Evolutionary conservation across 2,329 filamentous ascomycete genomes (phyloP), one percentile per base, ranked within the genome.

Genomic region (Diaporthe ilicicola): DNA sequence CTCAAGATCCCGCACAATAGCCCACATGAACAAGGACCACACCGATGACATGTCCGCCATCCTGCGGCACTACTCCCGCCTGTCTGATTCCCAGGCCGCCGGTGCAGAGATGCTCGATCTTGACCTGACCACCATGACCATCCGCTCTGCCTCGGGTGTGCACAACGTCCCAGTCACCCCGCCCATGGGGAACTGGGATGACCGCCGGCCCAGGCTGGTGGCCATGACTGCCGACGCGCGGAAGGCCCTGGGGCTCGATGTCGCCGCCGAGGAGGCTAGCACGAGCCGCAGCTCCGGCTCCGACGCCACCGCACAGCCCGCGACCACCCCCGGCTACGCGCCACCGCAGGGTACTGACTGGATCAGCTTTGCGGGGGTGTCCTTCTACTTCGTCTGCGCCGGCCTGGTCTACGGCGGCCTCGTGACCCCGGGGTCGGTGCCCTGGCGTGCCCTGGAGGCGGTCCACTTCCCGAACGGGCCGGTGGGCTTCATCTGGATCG

Each of bases 1-100:
- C 44, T 74, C 76, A 39, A 78, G 77, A 54, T 67, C 74, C 48
- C 72, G 73, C 70, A 78, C 94, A 80, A 88, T 95, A 78, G 85
- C 85, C 42, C 95, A 98, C 84, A 96, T 98, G 93, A 97, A 98
- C 83, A 84, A 85, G 53, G 92, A 95, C 81, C 95, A 97, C 82
- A 84, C 87, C 65, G 87, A 89, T 75, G 93, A 94, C 70, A 89
- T 97, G 62, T 84, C 88, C 70, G 87, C 92, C 78, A 97, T 95
- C 81, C 88, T 97, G n/a, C 90, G 90, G 74, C 89, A 94, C 80
- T 94, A 90, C 83, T 85, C 84, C 78, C 80, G 84, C 19, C 84
- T 93, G 54, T 87, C 88, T 70, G 82, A 84, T 24, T 55, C 70
- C 19, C 67, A 77, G 37, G 74, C 75, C 37, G 65, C 74, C 54